A percentile compares a stretch with the other conserved stretches of the same genome.
These are phyloP conservation scores for Myriangium duriaei DNA, from an alignment of 2,329 filamentous ascomycete genomes.

Conservation along the genomic window DNA sequence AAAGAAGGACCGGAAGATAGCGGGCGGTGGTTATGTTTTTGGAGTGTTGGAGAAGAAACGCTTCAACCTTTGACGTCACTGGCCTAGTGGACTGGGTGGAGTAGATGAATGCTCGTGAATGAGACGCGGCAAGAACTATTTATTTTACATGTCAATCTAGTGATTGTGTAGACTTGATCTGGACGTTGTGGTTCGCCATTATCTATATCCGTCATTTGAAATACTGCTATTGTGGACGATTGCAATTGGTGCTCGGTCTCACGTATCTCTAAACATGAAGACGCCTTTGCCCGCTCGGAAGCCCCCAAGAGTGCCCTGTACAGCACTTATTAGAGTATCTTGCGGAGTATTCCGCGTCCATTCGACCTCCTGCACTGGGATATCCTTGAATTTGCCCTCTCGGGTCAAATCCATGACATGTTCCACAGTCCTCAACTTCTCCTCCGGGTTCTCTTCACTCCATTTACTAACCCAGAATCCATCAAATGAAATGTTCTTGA, in stretches of 20 bases:
- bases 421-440: constrained; percentile 69
- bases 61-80: background rate
- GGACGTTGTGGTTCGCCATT: too few species aligned
- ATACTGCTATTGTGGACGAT: too few species aligned
- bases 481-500: constrained; percentile 77
- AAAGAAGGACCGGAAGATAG: too few species aligned
- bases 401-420: constrained; percentile 69
- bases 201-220: too few species aligned
- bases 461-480: constrained; percentile 94
- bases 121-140: too few species aligned
- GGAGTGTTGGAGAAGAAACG: background rate
- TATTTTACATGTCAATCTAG: too few species aligned
- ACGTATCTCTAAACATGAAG: constrained; percentile 60
- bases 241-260: too few species aligned
- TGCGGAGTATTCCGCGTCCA: constrained; percentile 77
- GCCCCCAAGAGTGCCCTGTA: constrained; percentile 71
- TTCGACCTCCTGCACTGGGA: constrained; percentile 65
- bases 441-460: constrained; percentile 61
- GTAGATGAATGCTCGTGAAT: too few species aligned
- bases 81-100: too few species aligned
- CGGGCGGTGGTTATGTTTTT: too few species aligned
- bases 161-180: too few species aligned
- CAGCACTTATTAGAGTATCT: constrained; percentile 54
- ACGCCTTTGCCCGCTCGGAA: constrained; percentile 82
- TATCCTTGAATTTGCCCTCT: constrained; percentile 66